Evolutionary conservation across 164 flowering plant species (phyloP).

Genomic region (Magnolia sinica): DNA sequence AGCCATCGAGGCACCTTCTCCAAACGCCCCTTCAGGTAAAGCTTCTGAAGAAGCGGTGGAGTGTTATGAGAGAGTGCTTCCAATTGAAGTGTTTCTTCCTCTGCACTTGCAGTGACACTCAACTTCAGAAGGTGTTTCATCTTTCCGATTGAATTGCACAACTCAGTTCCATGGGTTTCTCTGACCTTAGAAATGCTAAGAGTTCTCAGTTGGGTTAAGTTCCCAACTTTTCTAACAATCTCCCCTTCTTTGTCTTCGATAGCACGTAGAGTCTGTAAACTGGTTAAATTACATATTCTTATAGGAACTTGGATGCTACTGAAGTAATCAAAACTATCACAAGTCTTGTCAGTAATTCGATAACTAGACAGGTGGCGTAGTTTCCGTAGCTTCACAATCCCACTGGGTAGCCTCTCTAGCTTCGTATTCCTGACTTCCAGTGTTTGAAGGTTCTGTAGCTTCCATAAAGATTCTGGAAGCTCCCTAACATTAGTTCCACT

Average conservation of each 20-base stretch:
- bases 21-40: neutral
- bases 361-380: neutral
- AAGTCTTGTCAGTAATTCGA: neutral
- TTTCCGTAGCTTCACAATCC: neutral
- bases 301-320: neutral
- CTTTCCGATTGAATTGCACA: slow-evolving; percentile 3
- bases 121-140: slow-evolving; percentile 7
- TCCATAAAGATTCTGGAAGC: slow-evolving; percentile 1
- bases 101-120: neutral
- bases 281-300: neutral
- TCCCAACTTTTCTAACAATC: neutral
- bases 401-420: neutral
- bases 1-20: neutral
- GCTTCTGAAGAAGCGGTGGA: neutral
- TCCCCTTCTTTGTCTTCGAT: slow-evolving; percentile 7
- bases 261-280: neutral
- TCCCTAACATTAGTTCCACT: neutral
- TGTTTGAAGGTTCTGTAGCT: neutral
- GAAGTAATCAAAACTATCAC: neutral
- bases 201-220: slow-evolving; percentile 6
- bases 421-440: neutral
- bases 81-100: slow-evolving; percentile 9
- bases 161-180: neutral
- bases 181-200: neutral
- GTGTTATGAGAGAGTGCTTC: neutral